phyloP scores from a whole-genome alignment of 345 rosid species.

The Lepidium sativum region DNA sequence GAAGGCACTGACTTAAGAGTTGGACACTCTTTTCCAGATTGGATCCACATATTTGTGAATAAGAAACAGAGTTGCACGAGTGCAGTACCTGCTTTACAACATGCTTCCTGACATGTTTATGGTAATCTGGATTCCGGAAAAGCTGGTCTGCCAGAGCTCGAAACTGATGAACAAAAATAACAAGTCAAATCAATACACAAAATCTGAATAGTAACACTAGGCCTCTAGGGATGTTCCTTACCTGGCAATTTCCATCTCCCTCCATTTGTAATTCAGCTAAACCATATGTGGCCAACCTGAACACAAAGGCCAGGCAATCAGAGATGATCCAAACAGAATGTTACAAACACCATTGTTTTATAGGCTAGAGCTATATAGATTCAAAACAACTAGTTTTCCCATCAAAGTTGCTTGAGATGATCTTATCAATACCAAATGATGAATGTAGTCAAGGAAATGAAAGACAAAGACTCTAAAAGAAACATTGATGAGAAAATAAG shows the following conservation, averaged over 20 bases:
- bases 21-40: neutral
- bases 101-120: conserved; percentile 72
- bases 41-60: neutral
- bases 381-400: neutral
- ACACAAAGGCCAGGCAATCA: conserved; percentile 11
- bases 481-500: conserved; percentile 8
- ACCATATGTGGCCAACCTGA: conserved; percentile 75
- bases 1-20: neutral
- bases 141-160: conserved; percentile 95
- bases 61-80: conserved; percentile 5
- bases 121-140: conserved; percentile 71
- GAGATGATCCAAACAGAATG: neutral
- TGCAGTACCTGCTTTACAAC: conserved; percentile 71
- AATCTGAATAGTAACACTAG: neutral
- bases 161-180: conserved; percentile 40
- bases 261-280: conserved; percentile 81
- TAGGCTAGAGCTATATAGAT: neutral
- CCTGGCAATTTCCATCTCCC: conserved; percentile 99
- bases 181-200: neutral
- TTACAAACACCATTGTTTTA: neutral
- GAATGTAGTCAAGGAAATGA: neutral
- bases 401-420: too few relatives aligned
- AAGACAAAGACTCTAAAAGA: too few relatives aligned
- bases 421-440: neutral
- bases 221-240: conserved; percentile 12